phyloP scores from a whole-genome alignment of 805 yeast genomes.

The Danielia oregonensis region DNA sequence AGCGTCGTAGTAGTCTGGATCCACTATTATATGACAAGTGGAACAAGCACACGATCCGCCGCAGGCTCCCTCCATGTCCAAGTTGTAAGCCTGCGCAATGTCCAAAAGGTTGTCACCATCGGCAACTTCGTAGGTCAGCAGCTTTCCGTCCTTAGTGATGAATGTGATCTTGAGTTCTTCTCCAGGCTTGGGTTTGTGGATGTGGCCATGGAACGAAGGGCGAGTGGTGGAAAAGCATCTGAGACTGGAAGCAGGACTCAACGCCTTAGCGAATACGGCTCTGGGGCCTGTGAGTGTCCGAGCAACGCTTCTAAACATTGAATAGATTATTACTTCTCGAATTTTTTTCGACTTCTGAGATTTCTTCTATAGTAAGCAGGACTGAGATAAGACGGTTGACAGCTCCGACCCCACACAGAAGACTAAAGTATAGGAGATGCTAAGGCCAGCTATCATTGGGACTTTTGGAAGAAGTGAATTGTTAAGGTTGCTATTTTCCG shows the following conservation, averaged over 20 bases:
- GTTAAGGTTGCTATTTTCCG: no score
- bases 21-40: slow-evolving; percentile 94
- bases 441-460: no score
- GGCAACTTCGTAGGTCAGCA: slow-evolving; percentile 75
- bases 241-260: not conserved
- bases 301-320: slow-evolving; percentile 2
- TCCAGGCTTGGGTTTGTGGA: slow-evolving; percentile 88
- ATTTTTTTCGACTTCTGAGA: slow-evolving; percentile 5
- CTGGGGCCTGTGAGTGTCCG: no score
- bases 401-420: no score
- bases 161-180: slow-evolving; percentile 82
- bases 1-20: slow-evolving; percentile 87
- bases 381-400: no score
- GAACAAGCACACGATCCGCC: slow-evolving; percentile 99
- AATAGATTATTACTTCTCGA: not conserved
- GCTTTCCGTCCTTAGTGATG: slow-evolving; percentile 87
- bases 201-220: slow-evolving; percentile 64
- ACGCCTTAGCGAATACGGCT: no score
- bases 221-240: slow-evolving; percentile 2
- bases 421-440: no score
- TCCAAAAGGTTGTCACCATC: slow-evolving; percentile 91
- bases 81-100: slow-evolving; percentile 88
- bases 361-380: slow-evolving; percentile 8
- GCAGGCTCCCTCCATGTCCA: slow-evolving; percentile 98
- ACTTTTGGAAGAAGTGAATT: no score